Percentiles rank a stretch among this genome's conserved stretches.
Evolutionary conservation across 192 early-diverging fungal species (phyloP).

Genomic region (Coemansia sp.): DNA sequence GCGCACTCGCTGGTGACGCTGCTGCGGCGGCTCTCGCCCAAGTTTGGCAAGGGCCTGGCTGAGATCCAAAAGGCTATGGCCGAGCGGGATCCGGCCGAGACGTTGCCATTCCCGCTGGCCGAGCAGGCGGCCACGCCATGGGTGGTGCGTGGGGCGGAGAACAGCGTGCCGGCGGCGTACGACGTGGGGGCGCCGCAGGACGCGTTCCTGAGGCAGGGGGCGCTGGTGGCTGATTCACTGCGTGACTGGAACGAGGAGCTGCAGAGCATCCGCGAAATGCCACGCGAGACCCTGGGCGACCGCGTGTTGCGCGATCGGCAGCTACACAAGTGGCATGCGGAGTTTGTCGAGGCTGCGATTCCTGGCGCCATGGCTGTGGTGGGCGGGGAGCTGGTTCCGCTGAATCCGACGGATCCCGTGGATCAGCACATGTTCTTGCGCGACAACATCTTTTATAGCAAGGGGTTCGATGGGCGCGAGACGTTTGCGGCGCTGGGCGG

Average conservation of each 20-base stretch:
- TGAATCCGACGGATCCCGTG: conserved; percentile 73
- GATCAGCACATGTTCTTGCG: conserved; percentile 87
- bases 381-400: conserved; percentile 68
- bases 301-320: conserved; percentile 82
- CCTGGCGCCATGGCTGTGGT: conserved; percentile 82
- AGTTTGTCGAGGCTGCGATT: conserved; percentile 90
- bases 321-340: conserved; percentile 79
- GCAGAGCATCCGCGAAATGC: conserved; percentile 84
- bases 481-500: conserved; percentile 81
- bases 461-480: conserved; percentile 83
- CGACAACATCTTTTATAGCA: conserved; percentile 96
- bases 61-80: conserved; percentile 62
- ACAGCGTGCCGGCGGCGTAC: conserved; percentile 23
- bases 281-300: conserved; percentile 71
- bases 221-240: conserved; percentile 40
- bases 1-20: conserved; percentile 69
- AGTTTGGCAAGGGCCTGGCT: conserved; percentile 68
- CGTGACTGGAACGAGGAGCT: conserved; percentile 99
- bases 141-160: conserved; percentile 61
- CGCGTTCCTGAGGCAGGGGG: conserved; percentile 25
- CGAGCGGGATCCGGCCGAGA: conserved; percentile 69
- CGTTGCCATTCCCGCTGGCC: conserved; percentile 64
- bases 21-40: conserved; percentile 63
- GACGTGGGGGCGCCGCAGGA: conserved; percentile 37
- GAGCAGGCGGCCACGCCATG: conserved; percentile 77